A percentile compares a stretch with the other conserved stretches of the same genome.
Evolutionary conservation across 108 stramenopile genomes (phyloP).

Genomic region (Licmophora abbreviata): DNA sequence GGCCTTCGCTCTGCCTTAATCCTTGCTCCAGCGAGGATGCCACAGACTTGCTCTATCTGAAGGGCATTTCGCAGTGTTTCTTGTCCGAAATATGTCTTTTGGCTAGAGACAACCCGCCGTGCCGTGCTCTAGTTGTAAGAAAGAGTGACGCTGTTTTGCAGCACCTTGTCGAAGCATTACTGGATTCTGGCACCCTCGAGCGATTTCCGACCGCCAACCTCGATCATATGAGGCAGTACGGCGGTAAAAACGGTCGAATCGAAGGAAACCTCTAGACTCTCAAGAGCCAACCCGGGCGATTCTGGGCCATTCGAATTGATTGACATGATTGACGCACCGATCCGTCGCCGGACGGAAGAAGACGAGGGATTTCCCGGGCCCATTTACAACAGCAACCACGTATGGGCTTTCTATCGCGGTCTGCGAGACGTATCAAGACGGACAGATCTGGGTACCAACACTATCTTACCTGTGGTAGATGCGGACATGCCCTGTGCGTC

Average conservation of each 20-base stretch:
- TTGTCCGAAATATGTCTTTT: conserved; percentile 11
- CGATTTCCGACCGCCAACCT: conserved; percentile 19
- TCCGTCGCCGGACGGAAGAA: conserved; percentile 5
- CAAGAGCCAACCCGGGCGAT: too few species aligned
- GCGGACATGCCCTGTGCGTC: conserved; percentile 7
- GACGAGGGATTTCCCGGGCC: conserved; percentile 4
- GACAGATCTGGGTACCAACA: background rate
- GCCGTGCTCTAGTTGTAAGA: conserved; percentile 7
- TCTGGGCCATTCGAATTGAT: too few species aligned
- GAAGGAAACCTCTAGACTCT: background rate
- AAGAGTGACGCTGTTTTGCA: conserved; percentile 6
- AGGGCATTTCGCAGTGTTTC: conserved; percentile 7
- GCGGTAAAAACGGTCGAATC: conserved; percentile 9
- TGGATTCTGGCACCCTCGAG: conserved; percentile 20
- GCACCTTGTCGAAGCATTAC: conserved; percentile 5
- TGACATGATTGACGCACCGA: background rate
- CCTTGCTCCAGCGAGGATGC: background rate
- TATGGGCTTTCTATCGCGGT: background rate
- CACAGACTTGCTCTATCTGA: conserved; percentile 8
- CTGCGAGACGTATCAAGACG: too few species aligned
- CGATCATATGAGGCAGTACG: conserved; percentile 8
- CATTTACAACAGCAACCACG: background rate
- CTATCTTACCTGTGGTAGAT: conserved; percentile 5
- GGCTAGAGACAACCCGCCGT: conserved; percentile 4
- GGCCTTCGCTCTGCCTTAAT: background rate